These are phyloP conservation scores for Phytopythium helicoides DNA, from an alignment of 352 stramenopile species.

Conservation along the genomic window DNA sequence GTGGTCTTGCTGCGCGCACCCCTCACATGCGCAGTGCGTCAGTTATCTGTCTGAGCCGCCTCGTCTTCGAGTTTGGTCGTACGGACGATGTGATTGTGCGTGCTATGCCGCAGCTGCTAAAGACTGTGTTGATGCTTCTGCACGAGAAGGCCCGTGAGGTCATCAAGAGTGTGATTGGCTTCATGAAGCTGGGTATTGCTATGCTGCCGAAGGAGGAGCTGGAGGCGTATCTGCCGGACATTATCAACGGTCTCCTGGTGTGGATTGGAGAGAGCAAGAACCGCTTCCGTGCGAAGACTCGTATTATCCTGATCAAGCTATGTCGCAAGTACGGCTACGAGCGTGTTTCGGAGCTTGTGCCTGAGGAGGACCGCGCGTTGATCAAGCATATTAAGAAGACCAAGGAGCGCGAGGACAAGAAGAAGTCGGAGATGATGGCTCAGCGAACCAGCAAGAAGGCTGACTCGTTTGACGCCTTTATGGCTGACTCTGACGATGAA, in stretches of 20 bases:
- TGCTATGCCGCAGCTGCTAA: constrained; percentile 87
- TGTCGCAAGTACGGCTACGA: constrained; percentile 94
- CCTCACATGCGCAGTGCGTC: constrained; percentile 96
- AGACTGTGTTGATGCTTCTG: constrained; percentile 91
- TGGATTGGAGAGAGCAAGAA: constrained; percentile 95
- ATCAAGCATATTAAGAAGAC: constrained; percentile 97
- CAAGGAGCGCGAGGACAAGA: constrained; percentile 88
- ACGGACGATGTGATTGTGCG: constrained; percentile 58
- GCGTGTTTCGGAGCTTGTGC: constrained; percentile 85
- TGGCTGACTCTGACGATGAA: constrained; percentile 81
- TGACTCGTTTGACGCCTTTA: constrained; percentile 74
- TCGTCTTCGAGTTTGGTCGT: constrained; percentile 94
- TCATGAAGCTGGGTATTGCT: constrained; percentile 95
- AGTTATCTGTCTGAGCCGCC: constrained; percentile 92
- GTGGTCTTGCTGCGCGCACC: constrained; percentile 90
- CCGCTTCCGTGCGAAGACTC: constrained; percentile 93
- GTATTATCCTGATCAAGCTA: constrained; percentile 96
- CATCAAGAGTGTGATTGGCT: constrained; percentile 95
- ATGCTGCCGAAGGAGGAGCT: constrained; percentile 89
- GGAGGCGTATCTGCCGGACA: constrained; percentile 87
- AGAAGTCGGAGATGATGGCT: constrained; percentile 71
- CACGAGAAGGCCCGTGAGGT: constrained; percentile 95
- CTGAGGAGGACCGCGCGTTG: constrained; percentile 86
- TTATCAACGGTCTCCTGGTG: constrained; percentile 91
- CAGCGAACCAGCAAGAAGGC: constrained; percentile 52